Evolutionary conservation across 1,284 basidiomycete species (phyloP).

Genomic region (Sporisorium graminicola): DNA sequence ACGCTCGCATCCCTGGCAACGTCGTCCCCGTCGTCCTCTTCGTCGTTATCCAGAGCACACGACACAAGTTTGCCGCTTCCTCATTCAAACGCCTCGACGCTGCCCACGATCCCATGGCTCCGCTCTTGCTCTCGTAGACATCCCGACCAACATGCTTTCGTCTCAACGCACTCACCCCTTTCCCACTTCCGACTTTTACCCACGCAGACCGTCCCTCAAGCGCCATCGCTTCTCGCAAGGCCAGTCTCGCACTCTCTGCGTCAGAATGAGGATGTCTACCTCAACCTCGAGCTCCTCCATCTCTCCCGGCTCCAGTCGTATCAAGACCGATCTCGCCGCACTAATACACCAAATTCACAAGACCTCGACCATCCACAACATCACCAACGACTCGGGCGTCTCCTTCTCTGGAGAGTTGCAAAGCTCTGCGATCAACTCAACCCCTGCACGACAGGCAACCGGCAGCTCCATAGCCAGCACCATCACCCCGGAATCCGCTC

Average conservation of each 20-base stretch:
- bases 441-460: conserved; percentile 24
- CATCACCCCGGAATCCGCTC: conserved; percentile 43
- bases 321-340: conserved; percentile 28
- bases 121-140: background rate
- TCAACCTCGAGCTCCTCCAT: conserved; percentile 1
- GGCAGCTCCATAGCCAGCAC: conserved; percentile 50
- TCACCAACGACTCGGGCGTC: conserved; percentile 53
- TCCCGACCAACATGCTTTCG: conserved; percentile 25
- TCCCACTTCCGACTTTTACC: conserved; percentile 7
- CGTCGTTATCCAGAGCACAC: too few relatives aligned
- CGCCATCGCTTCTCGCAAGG: conserved; percentile 22
- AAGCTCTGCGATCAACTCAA: background rate
- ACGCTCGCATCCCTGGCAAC: background rate
- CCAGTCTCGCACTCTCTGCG: conserved; percentile 21
- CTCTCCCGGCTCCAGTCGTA: conserved; percentile 17
- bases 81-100: background rate
- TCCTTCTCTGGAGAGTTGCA: conserved; percentile 31
- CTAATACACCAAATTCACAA: conserved; percentile 40
- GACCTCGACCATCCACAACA: conserved; percentile 45
- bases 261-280: conserved; percentile 26
- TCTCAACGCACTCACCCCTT: conserved; percentile 27
- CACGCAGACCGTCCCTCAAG: conserved; percentile 29
- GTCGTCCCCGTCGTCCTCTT: background rate
- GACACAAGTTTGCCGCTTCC: background rate
- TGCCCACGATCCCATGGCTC: background rate